Base-by-base conservation (phyloP, 2,329 filamentous ascomycete species). In the Chaetomiaceae sp. region DNA sequence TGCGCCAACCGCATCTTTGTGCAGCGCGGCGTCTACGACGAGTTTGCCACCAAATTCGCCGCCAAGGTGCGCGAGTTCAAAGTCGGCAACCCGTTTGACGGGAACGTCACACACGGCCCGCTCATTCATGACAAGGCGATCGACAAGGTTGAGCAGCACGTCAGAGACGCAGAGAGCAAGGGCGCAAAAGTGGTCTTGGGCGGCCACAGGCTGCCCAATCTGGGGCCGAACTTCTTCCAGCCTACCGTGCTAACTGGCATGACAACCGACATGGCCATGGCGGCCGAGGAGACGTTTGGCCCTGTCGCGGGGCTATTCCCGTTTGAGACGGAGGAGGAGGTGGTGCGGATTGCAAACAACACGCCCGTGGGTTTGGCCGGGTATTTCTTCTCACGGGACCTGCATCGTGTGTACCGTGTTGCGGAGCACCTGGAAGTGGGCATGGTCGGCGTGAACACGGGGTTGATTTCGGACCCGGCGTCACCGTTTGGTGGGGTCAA, bases 231-330 rank as follows among this genome's bases (percentile, higher is more conserved):
- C 74, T 99, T 95, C 75, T 96, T 87, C 73, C 81, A 90, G 65
- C 90, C 89, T 2, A 97, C 94, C 0, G 87, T 97, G 37, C 82
- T 99, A 56, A 85, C 87, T 9, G 88, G 87, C 58, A 92, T 96
- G 85, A 95, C 78, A 10, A 75, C 79, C 53, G 84, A 91, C 37
- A 97, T 97, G 94, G 78, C 81, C 55, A 79, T 97, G 61, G 85
- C 89, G 4, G 75, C 75, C 1, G 92, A 97, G 71, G 94, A 99
- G 76, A 99, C 92, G 0, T 99, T 99, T 67, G 94, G 94, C 0
- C 94, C 94, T 2, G 87, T 97, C 0, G 92, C 91, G 0, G 92
- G 88, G 0, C 72, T 97, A 13, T 96, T 96, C 75, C 80, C 84
- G 44, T 99, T 97, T 66, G 81, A 89, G 42, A 90, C 86, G 0